phyloP scores from a whole-genome alignment of 352 stramenopile species.

The Halophytophthora polymorphica region DNA sequence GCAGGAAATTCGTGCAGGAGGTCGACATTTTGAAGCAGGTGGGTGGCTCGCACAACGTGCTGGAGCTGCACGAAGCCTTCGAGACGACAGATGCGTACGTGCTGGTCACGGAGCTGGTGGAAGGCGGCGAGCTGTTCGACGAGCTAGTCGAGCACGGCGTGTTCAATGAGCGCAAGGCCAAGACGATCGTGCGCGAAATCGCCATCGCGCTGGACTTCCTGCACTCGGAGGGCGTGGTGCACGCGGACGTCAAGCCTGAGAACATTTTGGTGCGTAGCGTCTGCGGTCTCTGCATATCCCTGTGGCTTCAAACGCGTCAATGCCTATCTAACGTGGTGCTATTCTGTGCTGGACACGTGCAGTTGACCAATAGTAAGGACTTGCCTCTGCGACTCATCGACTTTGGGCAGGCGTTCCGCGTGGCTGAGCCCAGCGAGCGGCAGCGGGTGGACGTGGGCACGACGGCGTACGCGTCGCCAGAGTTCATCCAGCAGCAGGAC shows the following conservation, averaged over 20 bases:
- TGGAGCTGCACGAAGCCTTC: constrained; percentile 52
- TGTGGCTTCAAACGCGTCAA: too few species aligned
- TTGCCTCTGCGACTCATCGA: constrained; percentile 63
- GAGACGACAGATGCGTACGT: constrained; percentile 55
- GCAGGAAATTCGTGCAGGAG: constrained; percentile 44
- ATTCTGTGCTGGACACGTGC: too few species aligned
- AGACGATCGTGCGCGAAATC: constrained; percentile 34
- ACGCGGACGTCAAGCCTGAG: constrained; percentile 56
- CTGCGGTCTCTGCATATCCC: too few species aligned
- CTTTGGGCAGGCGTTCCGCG: constrained; percentile 71
- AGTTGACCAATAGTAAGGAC: too few species aligned
- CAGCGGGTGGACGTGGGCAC: constrained; percentile 23
- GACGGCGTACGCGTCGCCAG: constrained; percentile 37
- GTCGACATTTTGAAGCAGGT: constrained; percentile 46
- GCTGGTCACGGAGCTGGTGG: constrained; percentile 52
- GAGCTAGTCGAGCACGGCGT: constrained; percentile 40
- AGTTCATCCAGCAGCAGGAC: constrained; percentile 29
- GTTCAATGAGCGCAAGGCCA: constrained; percentile 34
- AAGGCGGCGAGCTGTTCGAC: constrained; percentile 52
- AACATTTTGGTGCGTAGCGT: constrained; percentile 44
- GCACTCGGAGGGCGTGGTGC: constrained; percentile 43
- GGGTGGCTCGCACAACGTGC: constrained; percentile 35
- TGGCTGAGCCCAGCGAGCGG: constrained; percentile 18
- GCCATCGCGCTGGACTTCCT: constrained; percentile 35
- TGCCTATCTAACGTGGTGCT: too few species aligned